Evolutionary conservation across 345 rosid species (phyloP).

Genomic region (Chamaenerion angustifolium): DNA sequence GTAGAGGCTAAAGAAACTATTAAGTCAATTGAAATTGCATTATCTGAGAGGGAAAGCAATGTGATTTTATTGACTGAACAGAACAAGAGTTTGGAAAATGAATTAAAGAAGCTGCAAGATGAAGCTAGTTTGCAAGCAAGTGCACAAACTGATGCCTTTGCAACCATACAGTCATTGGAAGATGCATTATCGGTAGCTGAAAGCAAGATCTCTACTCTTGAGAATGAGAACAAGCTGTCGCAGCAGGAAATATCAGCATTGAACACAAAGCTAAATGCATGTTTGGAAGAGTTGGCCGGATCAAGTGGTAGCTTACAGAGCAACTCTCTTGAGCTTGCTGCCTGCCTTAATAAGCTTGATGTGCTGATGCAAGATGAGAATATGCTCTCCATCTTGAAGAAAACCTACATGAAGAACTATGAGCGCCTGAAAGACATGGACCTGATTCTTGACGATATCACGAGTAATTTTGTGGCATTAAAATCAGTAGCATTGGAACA

Average conservation of each 20-base stretch:
- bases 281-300: conserved; percentile 74
- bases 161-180: conserved; percentile 44
- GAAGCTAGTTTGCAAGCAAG: conserved; percentile 39
- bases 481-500: conserved; percentile 19
- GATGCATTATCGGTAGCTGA: conserved; percentile 43
- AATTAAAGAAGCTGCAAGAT: conserved; percentile 41
- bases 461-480: conserved; percentile 14
- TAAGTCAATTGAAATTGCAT: conserved; percentile 47
- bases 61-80: conserved; percentile 35
- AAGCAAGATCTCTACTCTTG: conserved; percentile 33
- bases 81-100: conserved; percentile 34
- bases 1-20: conserved; percentile 42
- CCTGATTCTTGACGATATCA: conserved; percentile 31
- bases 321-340: conserved; percentile 39
- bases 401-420: conserved; percentile 37
- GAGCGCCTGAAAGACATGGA: conserved; percentile 49
- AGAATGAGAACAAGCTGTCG: conserved; percentile 41
- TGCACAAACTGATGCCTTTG: conserved; percentile 33
- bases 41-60: conserved; percentile 41
- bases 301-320: conserved; percentile 40
- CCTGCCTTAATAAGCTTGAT: conserved; percentile 40
- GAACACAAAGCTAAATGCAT: conserved; percentile 48
- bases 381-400: conserved; percentile 30
- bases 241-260: conserved; percentile 50
- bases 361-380: conserved; percentile 39